phyloP scores from a whole-genome alignment of 495 filamentous ascomycete genomes.

The Hyaloscypha bicolor region DNA sequence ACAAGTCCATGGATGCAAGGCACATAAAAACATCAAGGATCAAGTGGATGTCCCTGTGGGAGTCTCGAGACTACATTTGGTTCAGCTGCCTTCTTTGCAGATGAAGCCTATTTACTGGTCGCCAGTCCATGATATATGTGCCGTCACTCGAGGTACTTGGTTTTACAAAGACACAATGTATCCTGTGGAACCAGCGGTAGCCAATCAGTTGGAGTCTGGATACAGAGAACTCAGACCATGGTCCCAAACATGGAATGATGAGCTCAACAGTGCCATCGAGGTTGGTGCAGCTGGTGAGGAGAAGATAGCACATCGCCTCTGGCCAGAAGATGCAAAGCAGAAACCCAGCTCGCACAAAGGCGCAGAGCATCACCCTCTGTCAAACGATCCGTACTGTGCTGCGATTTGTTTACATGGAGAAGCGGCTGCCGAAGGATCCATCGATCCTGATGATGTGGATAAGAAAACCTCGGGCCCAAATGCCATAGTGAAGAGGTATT shows the following conservation, averaged over 20 bases:
- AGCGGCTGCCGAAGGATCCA: constrained; percentile 51
- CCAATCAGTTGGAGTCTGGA: constrained; percentile 88
- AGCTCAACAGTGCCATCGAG: constrained; percentile 87
- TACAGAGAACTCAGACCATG: constrained; percentile 85
- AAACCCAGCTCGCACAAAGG: constrained; percentile 36
- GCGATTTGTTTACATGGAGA: constrained; percentile 56
- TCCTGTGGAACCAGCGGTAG: constrained; percentile 83
- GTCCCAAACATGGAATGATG: constrained; percentile 92
- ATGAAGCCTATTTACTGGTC: constrained; percentile 99
- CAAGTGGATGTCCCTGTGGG: constrained; percentile 68
- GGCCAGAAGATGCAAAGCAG: constrained; percentile 60
- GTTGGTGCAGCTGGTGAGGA: constrained; percentile 89
- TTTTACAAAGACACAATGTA: constrained; percentile 95
- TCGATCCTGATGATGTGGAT: constrained; percentile 44
- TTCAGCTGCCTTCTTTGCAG: constrained; percentile 58
- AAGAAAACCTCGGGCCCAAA: constrained; percentile 34
- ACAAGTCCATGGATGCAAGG: constrained; percentile 24
- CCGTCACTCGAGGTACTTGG: constrained; percentile 88
- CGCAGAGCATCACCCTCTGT: constrained; percentile 32
- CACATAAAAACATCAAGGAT: constrained; percentile 27
- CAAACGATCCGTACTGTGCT: constrained; percentile 53
- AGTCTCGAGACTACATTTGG: constrained; percentile 69
- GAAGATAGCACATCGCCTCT: constrained; percentile 82
- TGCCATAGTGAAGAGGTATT: constrained; percentile 49
- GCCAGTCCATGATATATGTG: constrained; percentile 86